Conservation (phyloP, 2,329 filamentous ascomycete genomes). For the Fusarium sp. region DNA sequence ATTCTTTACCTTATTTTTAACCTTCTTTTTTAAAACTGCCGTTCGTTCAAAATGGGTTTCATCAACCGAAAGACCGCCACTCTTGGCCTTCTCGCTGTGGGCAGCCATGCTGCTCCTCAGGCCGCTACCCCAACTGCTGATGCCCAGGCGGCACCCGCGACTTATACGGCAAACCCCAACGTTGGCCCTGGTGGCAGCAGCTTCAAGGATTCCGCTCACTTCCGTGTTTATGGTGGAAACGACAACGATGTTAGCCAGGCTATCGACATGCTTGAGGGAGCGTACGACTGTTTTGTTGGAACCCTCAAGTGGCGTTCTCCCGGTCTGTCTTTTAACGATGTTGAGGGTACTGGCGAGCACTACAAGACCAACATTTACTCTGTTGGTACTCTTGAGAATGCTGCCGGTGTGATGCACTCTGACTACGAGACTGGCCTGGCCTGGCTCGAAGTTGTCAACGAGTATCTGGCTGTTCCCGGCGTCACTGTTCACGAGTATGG, state of each 20-base stretch:
- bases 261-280: conserved; percentile 57
- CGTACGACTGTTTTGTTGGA: conserved; percentile 54
- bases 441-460: conserved; percentile 55
- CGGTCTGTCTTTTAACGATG: conserved; percentile 50
- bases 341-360: conserved; percentile 50
- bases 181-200: conserved; percentile 47
- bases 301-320: conserved; percentile 53
- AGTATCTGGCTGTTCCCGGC: conserved; percentile 50
- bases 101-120: conserved; percentile 31
- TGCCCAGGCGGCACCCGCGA: conserved; percentile 25
- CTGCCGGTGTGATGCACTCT: conserved; percentile 56
- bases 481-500: conserved; percentile 63
- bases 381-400: conserved; percentile 49
- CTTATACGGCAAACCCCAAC: conserved; percentile 44
- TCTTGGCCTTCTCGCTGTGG: conserved; percentile 24
- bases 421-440: conserved; percentile 52
- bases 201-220: conserved; percentile 51
- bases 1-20: background rate
- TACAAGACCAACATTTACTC: conserved; percentile 60
- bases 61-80: conserved; percentile 15
- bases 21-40: background rate
- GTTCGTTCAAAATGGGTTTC: conserved; percentile 24
- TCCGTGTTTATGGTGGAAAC: conserved; percentile 51
- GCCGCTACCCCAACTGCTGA: conserved; percentile 3
- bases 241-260: conserved; percentile 36